phyloP scores from a whole-genome alignment of 345 rosid species.

The Syzygium grande region DNA sequence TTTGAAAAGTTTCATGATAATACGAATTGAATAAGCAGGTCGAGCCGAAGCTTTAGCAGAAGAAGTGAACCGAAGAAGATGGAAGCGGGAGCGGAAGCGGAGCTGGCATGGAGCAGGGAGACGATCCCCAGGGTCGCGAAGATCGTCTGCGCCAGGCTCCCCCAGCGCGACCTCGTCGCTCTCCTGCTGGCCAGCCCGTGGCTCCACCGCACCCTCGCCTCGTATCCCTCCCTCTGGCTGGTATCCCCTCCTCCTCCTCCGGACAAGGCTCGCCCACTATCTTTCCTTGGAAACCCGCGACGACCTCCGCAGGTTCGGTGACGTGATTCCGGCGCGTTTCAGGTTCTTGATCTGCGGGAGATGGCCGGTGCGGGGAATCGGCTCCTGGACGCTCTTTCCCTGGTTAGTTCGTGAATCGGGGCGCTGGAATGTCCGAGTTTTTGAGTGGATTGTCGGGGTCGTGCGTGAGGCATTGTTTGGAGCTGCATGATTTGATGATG shows the following conservation, averaged over 20 bases:
- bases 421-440: neutral
- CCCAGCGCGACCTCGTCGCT: constrained; percentile 58
- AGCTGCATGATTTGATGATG: neutral
- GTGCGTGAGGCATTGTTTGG: neutral
- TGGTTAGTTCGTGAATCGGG: constrained; percentile 26
- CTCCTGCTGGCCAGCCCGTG: constrained; percentile 69
- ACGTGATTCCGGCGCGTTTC: neutral
- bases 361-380: constrained; percentile 65
- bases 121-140: constrained; percentile 61
- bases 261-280: no score
- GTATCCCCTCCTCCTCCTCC: constrained; percentile 15
- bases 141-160: constrained; percentile 57
- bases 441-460: neutral
- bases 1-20: neutral
- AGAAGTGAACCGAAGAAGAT: constrained; percentile 1
- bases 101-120: constrained; percentile 58
- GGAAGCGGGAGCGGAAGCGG: constrained; percentile 20
- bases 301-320: constrained; percentile 9
- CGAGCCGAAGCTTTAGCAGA: neutral
- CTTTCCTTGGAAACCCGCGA: neutral
- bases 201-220: constrained; percentile 52
- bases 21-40: neutral
- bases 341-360: constrained; percentile 79
- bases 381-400: constrained; percentile 62
- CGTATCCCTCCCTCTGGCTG: constrained; percentile 62